Conservation (phyloP, 257 asterid species). For the Cruciata laevipes region DNA sequence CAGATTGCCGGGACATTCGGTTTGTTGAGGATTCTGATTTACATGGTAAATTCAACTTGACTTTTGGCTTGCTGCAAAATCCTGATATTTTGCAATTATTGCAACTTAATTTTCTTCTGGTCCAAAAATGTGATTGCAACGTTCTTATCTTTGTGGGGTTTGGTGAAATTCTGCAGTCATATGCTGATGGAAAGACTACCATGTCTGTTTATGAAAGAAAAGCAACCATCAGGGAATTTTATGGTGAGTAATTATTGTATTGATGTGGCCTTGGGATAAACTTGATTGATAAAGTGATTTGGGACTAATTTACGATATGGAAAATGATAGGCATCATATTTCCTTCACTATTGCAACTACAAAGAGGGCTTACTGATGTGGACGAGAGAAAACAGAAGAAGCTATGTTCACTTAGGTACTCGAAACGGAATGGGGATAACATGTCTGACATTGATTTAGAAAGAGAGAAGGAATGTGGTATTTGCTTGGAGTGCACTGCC, state of each 20-base stretch:
- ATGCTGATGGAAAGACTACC: conserved; percentile 28
- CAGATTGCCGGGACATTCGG: conserved; percentile 33
- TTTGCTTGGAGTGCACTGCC: conserved; percentile 28
- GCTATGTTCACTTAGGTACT: conserved; percentile 23
- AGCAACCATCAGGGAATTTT: conserved; percentile 34
- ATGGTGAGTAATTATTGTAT: conserved; percentile 23
- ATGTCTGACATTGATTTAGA: conserved; percentile 22
- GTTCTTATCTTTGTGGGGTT: conserved; percentile 3
- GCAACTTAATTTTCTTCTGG: background rate
- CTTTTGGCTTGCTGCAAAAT: background rate
- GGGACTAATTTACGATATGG: background rate
- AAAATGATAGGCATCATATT: conserved; percentile 23
- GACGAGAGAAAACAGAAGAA: conserved; percentile 31
- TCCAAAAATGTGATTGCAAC: background rate
- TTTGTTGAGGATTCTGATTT: conserved; percentile 23
- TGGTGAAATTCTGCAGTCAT: conserved; percentile 25
- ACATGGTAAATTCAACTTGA: conserved; percentile 17
- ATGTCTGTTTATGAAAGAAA: conserved; percentile 28
- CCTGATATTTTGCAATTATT: background rate
- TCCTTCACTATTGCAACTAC: conserved; percentile 34
- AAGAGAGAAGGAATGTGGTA: conserved; percentile 34
- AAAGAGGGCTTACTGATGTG: conserved; percentile 30
- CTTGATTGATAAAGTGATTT: background rate
- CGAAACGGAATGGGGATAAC: conserved; percentile 13
- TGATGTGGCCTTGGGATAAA: background rate